phyloP scores from a whole-genome alignment of 1,139 yeast species.

The Eremothecium cymbalariae region DNA sequence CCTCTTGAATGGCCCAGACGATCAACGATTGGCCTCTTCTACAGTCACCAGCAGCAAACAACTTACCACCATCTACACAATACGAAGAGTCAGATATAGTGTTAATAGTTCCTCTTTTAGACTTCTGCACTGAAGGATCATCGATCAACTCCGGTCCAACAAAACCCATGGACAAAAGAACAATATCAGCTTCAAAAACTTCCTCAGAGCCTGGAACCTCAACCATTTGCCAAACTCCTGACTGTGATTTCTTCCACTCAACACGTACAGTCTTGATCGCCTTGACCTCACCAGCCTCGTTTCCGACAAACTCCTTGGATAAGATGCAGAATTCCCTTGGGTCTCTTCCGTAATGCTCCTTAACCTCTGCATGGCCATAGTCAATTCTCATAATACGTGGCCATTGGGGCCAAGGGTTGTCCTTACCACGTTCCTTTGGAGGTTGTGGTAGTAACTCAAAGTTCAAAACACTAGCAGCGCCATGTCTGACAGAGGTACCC shows the following conservation, averaged over 20 bases:
- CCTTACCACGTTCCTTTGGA: slow-evolving; percentile 76
- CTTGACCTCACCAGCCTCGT: slow-evolving; percentile 87
- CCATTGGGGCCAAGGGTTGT: slow-evolving; percentile 99
- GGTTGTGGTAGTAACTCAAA: slow-evolving; percentile 94
- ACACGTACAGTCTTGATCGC: slow-evolving; percentile 94
- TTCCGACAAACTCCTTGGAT: slow-evolving; percentile 92
- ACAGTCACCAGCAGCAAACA: slow-evolving; percentile 97
- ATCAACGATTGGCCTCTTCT: slow-evolving; percentile 97
- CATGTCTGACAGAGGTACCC: slow-evolving; percentile 96
- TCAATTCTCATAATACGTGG: slow-evolving; percentile 96
- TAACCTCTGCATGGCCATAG: slow-evolving; percentile 94
- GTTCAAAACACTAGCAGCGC: slow-evolving; percentile 91
- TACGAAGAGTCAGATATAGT: slow-evolving; percentile 64
- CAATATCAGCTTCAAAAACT: slow-evolving; percentile 89
- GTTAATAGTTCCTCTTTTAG: slow-evolving; percentile 79
- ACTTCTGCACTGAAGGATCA: slow-evolving; percentile 61
- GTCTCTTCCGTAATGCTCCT: slow-evolving; percentile 90
- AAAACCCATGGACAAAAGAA: slow-evolving; percentile 92
- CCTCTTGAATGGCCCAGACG: slow-evolving; percentile 99
- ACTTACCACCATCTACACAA: slow-evolving; percentile 56
- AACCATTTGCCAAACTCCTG: slow-evolving; percentile 99
- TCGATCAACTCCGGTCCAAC: slow-evolving; percentile 85
- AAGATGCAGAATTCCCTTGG: slow-evolving; percentile 95
- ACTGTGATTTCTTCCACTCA: slow-evolving; percentile 93
- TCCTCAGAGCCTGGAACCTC: slow-evolving; percentile 95